Evolutionary conservation across 225 moss, liverwort and hornwort genomes (phyloP), one percentile per base, ranked within the genome.

Genomic region (Bryum argenteum): DNA sequence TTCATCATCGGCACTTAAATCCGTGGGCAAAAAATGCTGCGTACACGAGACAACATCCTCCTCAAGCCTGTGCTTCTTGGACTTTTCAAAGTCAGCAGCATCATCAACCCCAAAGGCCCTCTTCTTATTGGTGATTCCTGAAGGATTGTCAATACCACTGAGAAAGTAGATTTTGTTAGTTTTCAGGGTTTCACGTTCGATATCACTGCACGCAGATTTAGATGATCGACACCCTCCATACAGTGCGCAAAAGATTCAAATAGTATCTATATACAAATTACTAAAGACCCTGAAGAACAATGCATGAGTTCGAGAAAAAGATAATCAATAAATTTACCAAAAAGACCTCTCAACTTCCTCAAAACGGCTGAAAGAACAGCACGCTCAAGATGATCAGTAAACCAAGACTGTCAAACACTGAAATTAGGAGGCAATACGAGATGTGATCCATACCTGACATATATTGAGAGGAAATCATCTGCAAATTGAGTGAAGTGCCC

Each of bases 381-480:
- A 47, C 45, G 48, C 48, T 48, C 16, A 48, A 17, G 4, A 33
- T 33, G 48, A 8, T 48, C 8, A 76, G 44, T 40, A 50, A 57
- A 23, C 26, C 26, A 28, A 52, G 28, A 43, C 53, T 40, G 15
- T 66, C 5, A 33, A 33, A 33, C 4, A 33, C 4, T 33, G 33
- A 33, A 33, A 54, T 44, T 17, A 22, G 37, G 38, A 63, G 19
- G 65, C 37, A 55, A 20, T 3, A 33, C n/a, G 61, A 54, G 58
- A 40, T 58, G 33, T 33, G 58, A 77, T 64, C 44, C 69, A 58
- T 89, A 92, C 95, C 95, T 91, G 88, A 77, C 86, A 79, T 82
- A 88, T 28, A 79, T 83, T 17, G 95, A 89, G 48, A 93, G 81
- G 59, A 91, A 91, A 57, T 92, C 95, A 63, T 88, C 86, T 23